These are phyloP conservation scores for Meyerozyma elateridarum DNA, from an alignment of 1,139 yeast genomes.

Conservation along the genomic window DNA sequence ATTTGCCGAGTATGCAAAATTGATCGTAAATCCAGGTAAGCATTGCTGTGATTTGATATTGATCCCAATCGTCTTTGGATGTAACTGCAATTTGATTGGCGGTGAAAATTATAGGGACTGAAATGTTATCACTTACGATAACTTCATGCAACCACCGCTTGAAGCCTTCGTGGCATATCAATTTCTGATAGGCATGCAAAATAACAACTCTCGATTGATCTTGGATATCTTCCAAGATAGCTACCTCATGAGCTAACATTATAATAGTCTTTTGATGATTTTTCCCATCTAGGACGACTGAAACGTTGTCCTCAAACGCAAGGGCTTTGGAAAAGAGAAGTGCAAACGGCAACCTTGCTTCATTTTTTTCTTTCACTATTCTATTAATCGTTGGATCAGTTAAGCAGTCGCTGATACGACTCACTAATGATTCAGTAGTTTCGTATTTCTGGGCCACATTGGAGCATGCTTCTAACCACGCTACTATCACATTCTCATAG, in stretches of 20 bases:
- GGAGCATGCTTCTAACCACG: slow-evolving; percentile 3
- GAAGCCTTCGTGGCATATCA: slow-evolving; percentile 22
- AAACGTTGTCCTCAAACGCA: too few species aligned
- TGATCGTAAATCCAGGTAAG: slow-evolving; percentile 51
- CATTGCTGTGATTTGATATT: slow-evolving; percentile 45
- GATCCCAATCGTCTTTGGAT: slow-evolving; percentile 50
- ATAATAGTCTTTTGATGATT: too few species aligned
- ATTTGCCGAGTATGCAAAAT: slow-evolving; percentile 19
- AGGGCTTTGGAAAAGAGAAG: too few species aligned
- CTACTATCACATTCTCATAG: background rate
- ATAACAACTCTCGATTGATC: too few species aligned
- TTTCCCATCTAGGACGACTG: too few species aligned
- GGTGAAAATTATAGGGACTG: slow-evolving; percentile 12
- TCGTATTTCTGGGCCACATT: background rate
- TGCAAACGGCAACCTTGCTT: too few species aligned
- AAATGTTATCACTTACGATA: slow-evolving; percentile 16
- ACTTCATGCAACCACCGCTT: slow-evolving; percentile 16
- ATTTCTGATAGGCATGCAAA: too few species aligned
- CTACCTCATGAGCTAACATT: too few species aligned
- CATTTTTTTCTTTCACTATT: too few species aligned
- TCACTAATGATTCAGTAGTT: background rate
- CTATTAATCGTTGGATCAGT: too few species aligned
- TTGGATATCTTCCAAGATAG: too few species aligned
- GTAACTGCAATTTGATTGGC: slow-evolving; percentile 42
- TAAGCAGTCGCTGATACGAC: too few species aligned